Base-by-base conservation (phyloP, 2,329 filamentous ascomycete genomes). In the Monosporascus cannonballus region DNA sequence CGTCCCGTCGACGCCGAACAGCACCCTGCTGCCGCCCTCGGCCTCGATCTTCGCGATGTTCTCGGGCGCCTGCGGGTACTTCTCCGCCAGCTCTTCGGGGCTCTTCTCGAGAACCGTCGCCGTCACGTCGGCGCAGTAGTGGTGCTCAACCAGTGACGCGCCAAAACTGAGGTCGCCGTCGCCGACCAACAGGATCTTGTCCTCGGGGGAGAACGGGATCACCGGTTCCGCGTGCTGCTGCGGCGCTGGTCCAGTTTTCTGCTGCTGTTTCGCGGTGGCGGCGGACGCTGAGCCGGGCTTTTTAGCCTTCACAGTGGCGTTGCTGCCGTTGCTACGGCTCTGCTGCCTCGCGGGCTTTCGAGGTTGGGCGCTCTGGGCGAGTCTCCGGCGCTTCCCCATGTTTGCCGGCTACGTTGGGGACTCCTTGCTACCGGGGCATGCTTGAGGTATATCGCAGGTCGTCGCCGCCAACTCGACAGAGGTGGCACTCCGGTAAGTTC, bases 81-180 rank as follows among this genome's bases (percentile, higher is more conserved):
- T 96, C 55, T 72, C 75, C 11, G 75, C 69, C 1, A 96, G 76
- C 49, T 82, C 79, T 14, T 73, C 72, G 34, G 73, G 66, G 53
- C 71, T 68, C 62, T 73, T 74, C 67, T 92, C 89, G 60, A 81
- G 78, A 17, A 86, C 83, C 2, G 88, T 91, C 38, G 86, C 87
- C 0, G 82, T 86, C 6, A 93, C 68, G 62, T 84, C 76, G 54
- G 73, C 77, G 72, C 84, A 89, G 59, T 75, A 77, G 71, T 90
- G 86, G 62, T 86, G 76, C 50, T 77, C 69, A 50, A 86, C 76
- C 2, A 93, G 76, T 2, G 83, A 85, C 27, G 79, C 78, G 14
- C 88, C 81, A 67, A 91, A 93, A 67, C 86, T 90, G 64, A 94
- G 82, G 69, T 95, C 89, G 59, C 84, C 89, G 66, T 94, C 89